These are phyloP conservation scores for Actinidia polygama DNA, from an alignment of 179 eudicot genomes.

Conservation along the genomic window DNA sequence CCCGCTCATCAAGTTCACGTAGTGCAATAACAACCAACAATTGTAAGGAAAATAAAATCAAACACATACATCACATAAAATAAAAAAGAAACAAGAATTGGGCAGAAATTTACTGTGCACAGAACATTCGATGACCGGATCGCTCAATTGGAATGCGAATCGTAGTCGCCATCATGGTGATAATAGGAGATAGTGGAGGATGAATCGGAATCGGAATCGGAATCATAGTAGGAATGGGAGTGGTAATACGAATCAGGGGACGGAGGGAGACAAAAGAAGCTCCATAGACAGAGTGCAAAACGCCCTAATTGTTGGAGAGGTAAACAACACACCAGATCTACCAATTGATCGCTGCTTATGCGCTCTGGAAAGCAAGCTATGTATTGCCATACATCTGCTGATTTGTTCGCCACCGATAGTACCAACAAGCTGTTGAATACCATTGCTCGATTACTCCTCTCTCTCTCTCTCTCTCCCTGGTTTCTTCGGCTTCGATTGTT, in stretches of 20 bases:
- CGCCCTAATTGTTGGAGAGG: conserved; percentile 39
- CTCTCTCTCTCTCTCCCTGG: background rate
- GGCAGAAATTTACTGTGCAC: conserved; percentile 7
- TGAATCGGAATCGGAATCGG: conserved; percentile 8
- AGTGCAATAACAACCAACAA: background rate
- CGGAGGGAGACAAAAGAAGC: conserved; percentile 43
- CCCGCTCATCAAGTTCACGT: conserved; percentile 1
- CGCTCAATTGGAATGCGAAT: conserved; percentile 30
- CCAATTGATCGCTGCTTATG: conserved; percentile 26
- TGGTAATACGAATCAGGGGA: conserved; percentile 14
- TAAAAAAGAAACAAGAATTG: background rate
- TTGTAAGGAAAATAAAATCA: background rate
- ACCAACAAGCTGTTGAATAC: conserved; percentile 28
- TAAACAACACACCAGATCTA: conserved; percentile 35
- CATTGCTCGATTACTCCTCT: conserved; percentile 14
- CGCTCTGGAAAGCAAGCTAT: conserved; percentile 35
- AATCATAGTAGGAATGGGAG: background rate
- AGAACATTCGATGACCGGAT: background rate
- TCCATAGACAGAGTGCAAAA: conserved; percentile 36
- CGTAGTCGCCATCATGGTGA: background rate
- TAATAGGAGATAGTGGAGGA: background rate
- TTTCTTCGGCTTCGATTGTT: background rate
- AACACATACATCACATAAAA: background rate
- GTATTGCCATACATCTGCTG: conserved; percentile 38
- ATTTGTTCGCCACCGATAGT: conserved; percentile 32